Percentiles rank a stretch among this genome's conserved stretches.
Conservation (phyloP, 257 asterid genomes). For the Agastache rugosa region DNA sequence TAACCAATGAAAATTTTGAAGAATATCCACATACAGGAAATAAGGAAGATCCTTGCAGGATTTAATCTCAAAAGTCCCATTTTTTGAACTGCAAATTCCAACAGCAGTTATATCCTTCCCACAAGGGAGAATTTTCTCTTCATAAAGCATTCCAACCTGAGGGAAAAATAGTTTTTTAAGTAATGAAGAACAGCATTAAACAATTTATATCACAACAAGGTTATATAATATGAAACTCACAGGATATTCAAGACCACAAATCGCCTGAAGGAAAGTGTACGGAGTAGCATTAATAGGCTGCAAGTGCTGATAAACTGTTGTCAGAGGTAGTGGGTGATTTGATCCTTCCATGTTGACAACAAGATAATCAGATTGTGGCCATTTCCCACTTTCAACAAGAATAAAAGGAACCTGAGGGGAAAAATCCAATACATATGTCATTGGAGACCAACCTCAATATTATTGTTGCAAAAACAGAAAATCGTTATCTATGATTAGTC, state of each 20-base stretch:
- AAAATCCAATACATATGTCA: constrained; percentile 16
- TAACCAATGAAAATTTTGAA: background rate
- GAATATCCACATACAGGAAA: constrained; percentile 68
- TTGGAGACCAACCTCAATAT: constrained; percentile 32
- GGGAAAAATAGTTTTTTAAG: constrained; percentile 14
- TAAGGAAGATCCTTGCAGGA: constrained; percentile 82
- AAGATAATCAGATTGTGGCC: constrained; percentile 68
- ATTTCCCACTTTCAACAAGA: constrained; percentile 66
- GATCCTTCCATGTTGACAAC: constrained; percentile 89
- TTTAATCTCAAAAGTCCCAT: constrained; percentile 73
- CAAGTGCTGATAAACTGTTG: constrained; percentile 72
- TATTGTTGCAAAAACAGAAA: constrained; percentile 5
- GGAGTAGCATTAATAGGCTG: constrained; percentile 75
- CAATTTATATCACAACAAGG: constrained; percentile 17
- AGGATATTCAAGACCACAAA: constrained; percentile 83
- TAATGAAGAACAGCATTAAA: constrained; percentile 29
- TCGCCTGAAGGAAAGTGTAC: constrained; percentile 81
- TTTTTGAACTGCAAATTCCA: constrained; percentile 67
- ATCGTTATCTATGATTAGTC: background rate
- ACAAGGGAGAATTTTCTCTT: constrained; percentile 86
- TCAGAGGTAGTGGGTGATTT: constrained; percentile 78
- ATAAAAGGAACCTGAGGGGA: constrained; percentile 80
- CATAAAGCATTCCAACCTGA: constrained; percentile 88
- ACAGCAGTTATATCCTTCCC: constrained; percentile 84
- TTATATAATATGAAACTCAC: constrained; percentile 57